Conservation (phyloP, 2,329 filamentous ascomycete genomes). For the Fusarium algeriense region DNA sequence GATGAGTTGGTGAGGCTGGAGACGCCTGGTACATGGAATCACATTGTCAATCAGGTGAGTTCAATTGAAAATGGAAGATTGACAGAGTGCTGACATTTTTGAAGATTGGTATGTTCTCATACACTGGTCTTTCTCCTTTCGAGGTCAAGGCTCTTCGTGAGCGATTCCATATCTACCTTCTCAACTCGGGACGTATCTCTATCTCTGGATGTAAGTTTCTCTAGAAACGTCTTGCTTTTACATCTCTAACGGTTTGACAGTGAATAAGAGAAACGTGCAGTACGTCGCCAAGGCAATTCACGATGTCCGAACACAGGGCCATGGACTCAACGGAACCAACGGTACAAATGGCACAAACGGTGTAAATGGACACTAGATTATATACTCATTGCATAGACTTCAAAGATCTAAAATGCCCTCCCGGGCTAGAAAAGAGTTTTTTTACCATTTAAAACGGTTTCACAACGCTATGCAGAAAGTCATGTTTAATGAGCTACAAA, state of each 20-base stretch:
- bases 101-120: slow-evolving; percentile 96
- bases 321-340: slow-evolving; percentile 10
- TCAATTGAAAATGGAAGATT: accelerated
- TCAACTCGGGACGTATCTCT: slow-evolving; percentile 38
- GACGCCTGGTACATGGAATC: slow-evolving; percentile 92
- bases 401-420: slow-evolving; percentile 1
- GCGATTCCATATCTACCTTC: slow-evolving; percentile 81
- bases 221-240: slow-evolving; percentile 58
- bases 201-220: slow-evolving; percentile 35
- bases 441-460: too few relatives aligned
- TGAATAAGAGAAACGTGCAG: slow-evolving; percentile 74
- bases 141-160: slow-evolving; percentile 78
- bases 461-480: too few relatives aligned
- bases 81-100: too few relatives aligned
- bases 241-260: slow-evolving; percentile 69
- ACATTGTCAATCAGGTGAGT: slow-evolving; percentile 81
- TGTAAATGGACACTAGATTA: slow-evolving; percentile 11
- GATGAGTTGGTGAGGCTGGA: slow-evolving; percentile 84
- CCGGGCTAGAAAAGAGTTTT: neutral
- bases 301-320: slow-evolving; percentile 63
- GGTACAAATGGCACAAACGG: slow-evolving; percentile 23
- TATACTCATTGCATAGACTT: neutral
- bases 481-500: too few relatives aligned
- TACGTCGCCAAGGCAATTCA: slow-evolving; percentile 92
- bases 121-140: slow-evolving; percentile 79